phyloP scores from a whole-genome alignment of 352 stramenopile species.

The Globisporangium apiculatum region DNA sequence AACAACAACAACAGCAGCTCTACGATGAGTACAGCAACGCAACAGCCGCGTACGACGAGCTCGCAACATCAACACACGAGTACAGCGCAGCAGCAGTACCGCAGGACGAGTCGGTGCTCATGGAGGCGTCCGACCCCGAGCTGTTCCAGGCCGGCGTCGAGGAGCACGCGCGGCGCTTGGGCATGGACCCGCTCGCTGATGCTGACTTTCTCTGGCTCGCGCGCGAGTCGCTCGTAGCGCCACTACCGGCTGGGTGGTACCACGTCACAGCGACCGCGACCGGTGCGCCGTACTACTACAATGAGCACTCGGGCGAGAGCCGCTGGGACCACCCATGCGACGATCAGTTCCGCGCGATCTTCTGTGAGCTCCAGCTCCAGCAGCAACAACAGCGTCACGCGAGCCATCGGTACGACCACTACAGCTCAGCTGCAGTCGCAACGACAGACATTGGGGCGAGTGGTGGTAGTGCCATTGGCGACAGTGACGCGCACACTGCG shows the following conservation, averaged over 20 bases:
- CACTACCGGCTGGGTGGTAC: slow-evolving; percentile 63
- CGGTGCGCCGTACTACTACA: slow-evolving; percentile 76
- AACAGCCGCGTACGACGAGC: not conserved
- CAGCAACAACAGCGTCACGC: slow-evolving; percentile 6
- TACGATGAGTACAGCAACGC: not conserved
- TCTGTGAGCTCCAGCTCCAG: slow-evolving; percentile 30
- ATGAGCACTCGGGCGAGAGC: slow-evolving; percentile 65
- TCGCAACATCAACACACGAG: not conserved
- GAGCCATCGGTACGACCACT: slow-evolving; percentile 8
- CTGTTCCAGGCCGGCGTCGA: slow-evolving; percentile 70
- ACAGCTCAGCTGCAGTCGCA: not conserved
- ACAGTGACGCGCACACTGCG: not conserved
- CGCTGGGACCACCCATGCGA: slow-evolving; percentile 79
- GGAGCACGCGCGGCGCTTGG: slow-evolving; percentile 62
- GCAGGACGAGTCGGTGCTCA: slow-evolving; percentile 36
- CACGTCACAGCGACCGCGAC: slow-evolving; percentile 54
- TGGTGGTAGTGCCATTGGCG: not conserved
- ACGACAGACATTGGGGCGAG: too few relatives aligned
- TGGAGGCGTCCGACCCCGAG: slow-evolving; percentile 54
- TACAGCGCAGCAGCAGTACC: not conserved
- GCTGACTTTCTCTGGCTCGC: slow-evolving; percentile 67
- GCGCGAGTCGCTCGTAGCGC: slow-evolving; percentile 63
- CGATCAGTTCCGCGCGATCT: slow-evolving; percentile 57
- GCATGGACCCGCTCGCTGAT: slow-evolving; percentile 53
- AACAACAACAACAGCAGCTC: not conserved